These are phyloP conservation scores for Ganoderma multipileum DNA, from an alignment of 1,284 basidiomycete species.

Conservation along the genomic window DNA sequence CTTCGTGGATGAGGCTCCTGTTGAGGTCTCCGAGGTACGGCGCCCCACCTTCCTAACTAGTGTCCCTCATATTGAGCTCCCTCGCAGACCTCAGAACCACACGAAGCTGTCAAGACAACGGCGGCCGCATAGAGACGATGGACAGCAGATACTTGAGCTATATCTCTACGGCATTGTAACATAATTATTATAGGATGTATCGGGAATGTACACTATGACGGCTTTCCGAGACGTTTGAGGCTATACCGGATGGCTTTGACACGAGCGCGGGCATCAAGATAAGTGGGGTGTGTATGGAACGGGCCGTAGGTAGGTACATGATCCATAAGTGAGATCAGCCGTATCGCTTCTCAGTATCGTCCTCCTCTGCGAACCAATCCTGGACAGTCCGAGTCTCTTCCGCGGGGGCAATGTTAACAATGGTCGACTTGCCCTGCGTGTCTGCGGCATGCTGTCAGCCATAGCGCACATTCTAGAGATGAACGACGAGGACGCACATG, in stretches of 20 bases:
- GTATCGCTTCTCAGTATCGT: slow-evolving; percentile 47
- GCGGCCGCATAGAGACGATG: slow-evolving; percentile 26
- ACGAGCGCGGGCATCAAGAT: not conserved
- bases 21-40: slow-evolving; percentile 66
- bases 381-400: slow-evolving; percentile 65
- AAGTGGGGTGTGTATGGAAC: not conserved
- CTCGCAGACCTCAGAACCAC: slow-evolving; percentile 32
- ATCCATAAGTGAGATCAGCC: slow-evolving; percentile 24
- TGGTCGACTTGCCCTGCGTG: slow-evolving; percentile 81
- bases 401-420: slow-evolving; percentile 69
- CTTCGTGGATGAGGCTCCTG: slow-evolving; percentile 86
- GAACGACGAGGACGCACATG: slow-evolving; percentile 55
- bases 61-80: not conserved
- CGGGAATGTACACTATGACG: slow-evolving; percentile 23
- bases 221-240: not conserved
- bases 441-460: slow-evolving; percentile 48
- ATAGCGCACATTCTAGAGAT: not conserved
- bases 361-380: slow-evolving; percentile 79
- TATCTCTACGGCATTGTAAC: slow-evolving; percentile 18
- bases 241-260: not conserved
- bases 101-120: slow-evolving; percentile 42
- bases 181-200: slow-evolving; percentile 16
- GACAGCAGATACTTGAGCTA: slow-evolving; percentile 5
- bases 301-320: not conserved
- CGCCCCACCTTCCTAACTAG: too few species aligned